Base-by-base conservation (phyloP, 345 rosid genomes). In the Hirschfeldia incana region DNA sequence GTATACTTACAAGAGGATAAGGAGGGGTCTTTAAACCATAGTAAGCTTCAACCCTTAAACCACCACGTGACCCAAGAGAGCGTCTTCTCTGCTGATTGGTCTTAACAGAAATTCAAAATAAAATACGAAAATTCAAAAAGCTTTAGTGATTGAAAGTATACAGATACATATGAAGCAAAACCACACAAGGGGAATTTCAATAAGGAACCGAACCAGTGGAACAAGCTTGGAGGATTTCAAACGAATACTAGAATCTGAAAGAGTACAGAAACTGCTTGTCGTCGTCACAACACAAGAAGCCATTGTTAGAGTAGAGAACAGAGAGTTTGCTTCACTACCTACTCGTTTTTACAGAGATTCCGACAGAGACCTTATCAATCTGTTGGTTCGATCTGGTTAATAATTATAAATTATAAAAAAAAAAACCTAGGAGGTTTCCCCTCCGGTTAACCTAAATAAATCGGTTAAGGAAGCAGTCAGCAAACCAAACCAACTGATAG, bases 1-100 rank as follows among this genome's bases (percentile, higher is more conserved):
- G 34, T 12, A 1, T 17, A 80, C 92, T 82, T 80, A 94, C 98
- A 61, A 92, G 94, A 60, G 90, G 70, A 85, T 94, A 92, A 39
- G 98, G 98, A 78, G 97, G 97, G 34, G 85, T 81, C 93, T 86
- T 91, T 80, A 94, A 76, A 61, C 94, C 94, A 72, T 89, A 83
- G 86, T 87, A 92, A 83, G 98, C 92, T 33, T 84, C 82, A 61
- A 82, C 76, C 42, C 76, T 85, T 37, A 84, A 82, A 82, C 84
- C 80, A 78, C 79, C 78, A 33, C 64, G 82, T 42, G 83, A 83
- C 78, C 73, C 73, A 74, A 65, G 72, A 66, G 84, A 44, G 46
- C 34, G 73, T 83, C 49, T 78, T 55, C 67, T 87, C 81, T 82
- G 84, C 84, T 80, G 81, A 68, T 83, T 51, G 26, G 69, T 58